Base-by-base conservation (phyloP, 139 green algal genomes). In the Micractinium sp. region DNA sequence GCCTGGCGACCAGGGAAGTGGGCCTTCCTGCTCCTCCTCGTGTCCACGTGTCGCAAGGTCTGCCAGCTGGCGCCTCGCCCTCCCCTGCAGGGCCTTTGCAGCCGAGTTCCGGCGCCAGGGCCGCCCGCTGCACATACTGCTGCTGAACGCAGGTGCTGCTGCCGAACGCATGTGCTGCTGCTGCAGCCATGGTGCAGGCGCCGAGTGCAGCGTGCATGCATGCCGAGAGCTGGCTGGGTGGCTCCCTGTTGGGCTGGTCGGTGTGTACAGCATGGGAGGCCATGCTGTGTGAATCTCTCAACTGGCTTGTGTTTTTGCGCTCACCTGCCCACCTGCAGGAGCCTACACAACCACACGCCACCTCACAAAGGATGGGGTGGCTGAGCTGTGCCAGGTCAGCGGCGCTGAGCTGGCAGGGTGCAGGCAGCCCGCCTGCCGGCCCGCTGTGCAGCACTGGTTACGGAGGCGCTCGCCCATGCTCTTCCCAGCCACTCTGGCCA, bases 381-480 rank as follows among this genome's bases (percentile, higher is more conserved):
- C 74, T 13, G 74, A 80, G 74, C 74, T 80, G 33, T 80, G 74
- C 74, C 74, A 80, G 74, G 74, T 80, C 19, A 19, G 74, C 22
- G 9, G 14, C 2, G 63, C 20, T 71, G 20, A 71, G 63, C 20
- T 27, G 20, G 63, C 63, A 31, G 63, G 63, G 20, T 71, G 60
- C 60, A 67, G 60, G 60, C 63, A 71, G 63, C 63, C 22, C 2
- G 63, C 20, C 63, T 56, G 63, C 63, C 22, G 13, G 63, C 63
- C 20, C 14, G 63, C 63, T 71, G 63, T 12, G 20, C 63, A 71
- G 20, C 20, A 5, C 18, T 71, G n/a, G n/a, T n/a, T n/a, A n/a
- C n/a, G n/a, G n/a, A n/a, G n/a, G n/a, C n/a, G n/a, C n/a, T n/a
- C n/a, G n/a, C n/a, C n/a, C n/a, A n/a, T n/a, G n/a, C n/a, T n/a